These are phyloP conservation scores for Cerioporus squamosus DNA, from an alignment of 1,284 basidiomycete genomes.

Conservation along the genomic window DNA sequence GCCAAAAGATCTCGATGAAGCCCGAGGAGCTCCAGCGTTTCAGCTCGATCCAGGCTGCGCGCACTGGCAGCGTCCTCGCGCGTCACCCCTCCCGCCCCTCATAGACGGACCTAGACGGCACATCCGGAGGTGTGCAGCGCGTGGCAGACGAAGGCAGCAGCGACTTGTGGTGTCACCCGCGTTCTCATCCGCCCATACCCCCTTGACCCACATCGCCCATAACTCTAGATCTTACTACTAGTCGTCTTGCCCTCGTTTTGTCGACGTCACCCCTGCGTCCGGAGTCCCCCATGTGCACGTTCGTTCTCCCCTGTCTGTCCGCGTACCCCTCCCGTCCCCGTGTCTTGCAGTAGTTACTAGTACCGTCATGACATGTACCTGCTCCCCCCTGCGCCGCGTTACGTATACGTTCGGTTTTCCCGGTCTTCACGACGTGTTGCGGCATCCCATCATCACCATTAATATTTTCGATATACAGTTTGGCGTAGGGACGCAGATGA, in stretches of 20 bases:
- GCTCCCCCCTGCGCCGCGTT: constrained; percentile 9
- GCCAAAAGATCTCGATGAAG: constrained; percentile 79
- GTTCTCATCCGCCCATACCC: constrained; percentile 21
- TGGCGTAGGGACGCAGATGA: constrained; percentile 22
- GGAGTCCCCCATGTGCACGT: constrained; percentile 18
- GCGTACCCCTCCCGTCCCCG: background rate
- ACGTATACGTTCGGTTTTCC: constrained; percentile 2
- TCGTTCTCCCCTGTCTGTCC: constrained; percentile 16
- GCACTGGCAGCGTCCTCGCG: constrained; percentile 76
- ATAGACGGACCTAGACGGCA: constrained; percentile 22
- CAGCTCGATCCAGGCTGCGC: constrained; percentile 82
- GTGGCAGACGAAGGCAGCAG: constrained; percentile 22
- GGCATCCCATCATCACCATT: constrained; percentile 12
- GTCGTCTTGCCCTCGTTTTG: constrained; percentile 23
- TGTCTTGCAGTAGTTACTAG: background rate
- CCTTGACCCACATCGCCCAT: constrained; percentile 17
- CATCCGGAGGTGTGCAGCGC: constrained; percentile 4
- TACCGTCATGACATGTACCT: constrained; percentile 20
- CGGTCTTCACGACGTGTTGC: constrained; percentile 14
- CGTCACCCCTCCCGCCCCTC: constrained; percentile 73
- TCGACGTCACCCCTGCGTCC: constrained; percentile 11
- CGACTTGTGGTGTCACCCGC: constrained; percentile 22
- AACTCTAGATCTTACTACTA: constrained; percentile 16
- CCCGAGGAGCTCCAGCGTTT: constrained; percentile 85
- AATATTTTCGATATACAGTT: constrained; percentile 12